Base-by-base conservation (phyloP, 2,329 filamentous ascomycete genomes). In the Chaetothyriales sp. region DNA sequence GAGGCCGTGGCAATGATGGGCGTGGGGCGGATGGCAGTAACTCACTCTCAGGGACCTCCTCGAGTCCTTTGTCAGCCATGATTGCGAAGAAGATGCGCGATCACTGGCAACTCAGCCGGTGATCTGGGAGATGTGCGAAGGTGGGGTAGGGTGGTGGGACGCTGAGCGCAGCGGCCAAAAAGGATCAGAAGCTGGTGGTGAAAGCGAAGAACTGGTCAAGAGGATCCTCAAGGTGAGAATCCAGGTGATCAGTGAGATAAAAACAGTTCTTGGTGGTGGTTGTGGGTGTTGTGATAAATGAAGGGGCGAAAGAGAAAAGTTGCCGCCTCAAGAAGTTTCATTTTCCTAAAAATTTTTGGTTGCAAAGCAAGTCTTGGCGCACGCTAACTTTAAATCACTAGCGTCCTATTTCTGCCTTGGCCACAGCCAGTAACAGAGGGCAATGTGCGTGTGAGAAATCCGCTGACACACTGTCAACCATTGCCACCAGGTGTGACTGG, bases 31-130 rank as follows among this genome's bases (percentile, higher is more conserved):
- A 49, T 22, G 28, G 19, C n/a, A 18, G 19, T 10, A 58, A 81
- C 86, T 77, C 78, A 94, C 87, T 80, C 79, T 94, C 88, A 70
- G 86, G 84, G 75, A 95, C 83, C 72, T 96, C 90, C 79, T 95
- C 89, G 77, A 96, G 87, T 79, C 90, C 90, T 80, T 93, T 95
- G 66, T 87, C 85, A 87, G 89, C 90, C 90, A 96, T 96, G 80
- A 84, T 95, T 90, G 86, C 82, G 82, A 75, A 77, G 73, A 65
- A 63, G 64, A 67, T 66, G 55, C 53, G 66, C 68, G 71, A 79
- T 77, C 82, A 80, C 84, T 86, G 84, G 81, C 83, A 71, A 54
- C 53, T 74, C 73, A 81, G 77, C 81, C 84, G 79, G 76, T 71
- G 79, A 87, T 77, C 83, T 80, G 46, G 43, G n/a, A 20, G 47